phyloP scores from a whole-genome alignment of 495 filamentous ascomycete species.

The Tetracladium setigerum region DNA sequence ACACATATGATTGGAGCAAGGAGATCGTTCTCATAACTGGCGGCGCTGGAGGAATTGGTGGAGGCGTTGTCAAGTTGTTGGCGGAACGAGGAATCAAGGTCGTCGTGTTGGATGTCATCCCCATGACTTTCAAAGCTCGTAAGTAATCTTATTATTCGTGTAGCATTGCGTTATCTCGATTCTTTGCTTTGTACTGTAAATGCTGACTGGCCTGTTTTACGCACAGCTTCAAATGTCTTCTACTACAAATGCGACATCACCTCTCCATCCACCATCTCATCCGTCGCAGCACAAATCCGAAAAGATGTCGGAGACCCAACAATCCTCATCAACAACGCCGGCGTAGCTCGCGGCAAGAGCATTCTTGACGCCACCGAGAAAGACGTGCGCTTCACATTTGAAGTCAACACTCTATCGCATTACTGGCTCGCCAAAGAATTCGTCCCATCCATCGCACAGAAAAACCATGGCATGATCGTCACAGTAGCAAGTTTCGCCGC shows the following conservation, averaged over 20 bases:
- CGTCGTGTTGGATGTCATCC: slow-evolving; percentile 62
- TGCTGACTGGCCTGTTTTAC: neutral
- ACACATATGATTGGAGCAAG: slow-evolving; percentile 58
- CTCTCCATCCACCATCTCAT: slow-evolving; percentile 37
- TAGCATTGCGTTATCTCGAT: neutral
- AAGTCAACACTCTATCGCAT: slow-evolving; percentile 64
- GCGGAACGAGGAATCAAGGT: slow-evolving; percentile 52
- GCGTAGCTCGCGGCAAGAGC: slow-evolving; percentile 51
- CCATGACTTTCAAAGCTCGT: slow-evolving; percentile 48
- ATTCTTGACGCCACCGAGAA: slow-evolving; percentile 49
- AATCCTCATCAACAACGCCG: slow-evolving; percentile 71
- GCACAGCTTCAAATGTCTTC: slow-evolving; percentile 39
- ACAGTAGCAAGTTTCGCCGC: slow-evolving; percentile 60
- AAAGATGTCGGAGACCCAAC: slow-evolving; percentile 54
- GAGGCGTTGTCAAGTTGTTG: slow-evolving; percentile 50
- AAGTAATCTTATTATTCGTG: slow-evolving; percentile 13
- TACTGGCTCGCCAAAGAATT: slow-evolving; percentile 59
- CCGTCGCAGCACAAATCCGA: slow-evolving; percentile 41
- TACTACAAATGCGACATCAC: slow-evolving; percentile 63
- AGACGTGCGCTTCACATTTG: slow-evolving; percentile 57
- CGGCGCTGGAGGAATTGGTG: slow-evolving; percentile 63
- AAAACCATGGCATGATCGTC: slow-evolving; percentile 68
- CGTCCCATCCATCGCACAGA: slow-evolving; percentile 53
- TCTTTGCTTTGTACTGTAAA: neutral
- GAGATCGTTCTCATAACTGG: slow-evolving; percentile 69